Percentiles rank a stretch among this genome's conserved stretches.
phyloP scores from a whole-genome alignment of 352 stramenopile genomes.

The Blastocystis sp. region DNA sequence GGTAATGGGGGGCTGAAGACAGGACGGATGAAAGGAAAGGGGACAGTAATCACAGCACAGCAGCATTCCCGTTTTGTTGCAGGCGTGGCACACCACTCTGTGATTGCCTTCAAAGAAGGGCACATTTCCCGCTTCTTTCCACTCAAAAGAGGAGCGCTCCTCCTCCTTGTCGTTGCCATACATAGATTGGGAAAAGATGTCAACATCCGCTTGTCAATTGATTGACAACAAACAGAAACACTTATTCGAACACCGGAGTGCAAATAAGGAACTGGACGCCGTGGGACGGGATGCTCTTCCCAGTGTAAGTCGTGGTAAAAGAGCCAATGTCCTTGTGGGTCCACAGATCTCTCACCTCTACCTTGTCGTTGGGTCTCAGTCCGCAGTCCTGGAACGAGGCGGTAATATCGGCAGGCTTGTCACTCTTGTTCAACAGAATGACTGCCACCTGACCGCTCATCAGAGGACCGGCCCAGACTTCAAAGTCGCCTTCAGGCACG shows the following conservation, averaged over 20 bases:
- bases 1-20: constrained; percentile 8
- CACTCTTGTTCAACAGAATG: constrained; percentile 71
- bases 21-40: constrained; percentile 25
- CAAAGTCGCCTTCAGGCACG: constrained; percentile 65
- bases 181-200: no score
- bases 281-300: constrained; percentile 24
- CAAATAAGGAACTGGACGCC: constrained; percentile 59
- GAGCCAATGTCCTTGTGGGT: constrained; percentile 69
- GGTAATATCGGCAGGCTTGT: constrained; percentile 30
- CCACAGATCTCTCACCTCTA: constrained; percentile 71
- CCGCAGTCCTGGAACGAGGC: constrained; percentile 53
- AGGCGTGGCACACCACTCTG: not conserved
- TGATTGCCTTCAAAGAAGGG: not conserved
- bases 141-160: not conserved
- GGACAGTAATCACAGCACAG: constrained; percentile 61
- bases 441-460: constrained; percentile 67
- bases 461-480: constrained; percentile 72
- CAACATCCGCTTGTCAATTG: no score
- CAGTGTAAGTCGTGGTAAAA: constrained; percentile 29
- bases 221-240: no score
- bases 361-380: constrained; percentile 11
- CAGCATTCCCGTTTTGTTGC: constrained; percentile 23
- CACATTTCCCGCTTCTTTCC: not conserved
- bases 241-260: constrained; percentile 48
- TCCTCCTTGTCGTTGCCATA: not conserved